Percentiles rank a stretch among this genome's conserved stretches.
Evolutionary conservation across 2,329 filamentous ascomycete genomes (phyloP).

Genomic region (Ceratocystis variospora): DNA sequence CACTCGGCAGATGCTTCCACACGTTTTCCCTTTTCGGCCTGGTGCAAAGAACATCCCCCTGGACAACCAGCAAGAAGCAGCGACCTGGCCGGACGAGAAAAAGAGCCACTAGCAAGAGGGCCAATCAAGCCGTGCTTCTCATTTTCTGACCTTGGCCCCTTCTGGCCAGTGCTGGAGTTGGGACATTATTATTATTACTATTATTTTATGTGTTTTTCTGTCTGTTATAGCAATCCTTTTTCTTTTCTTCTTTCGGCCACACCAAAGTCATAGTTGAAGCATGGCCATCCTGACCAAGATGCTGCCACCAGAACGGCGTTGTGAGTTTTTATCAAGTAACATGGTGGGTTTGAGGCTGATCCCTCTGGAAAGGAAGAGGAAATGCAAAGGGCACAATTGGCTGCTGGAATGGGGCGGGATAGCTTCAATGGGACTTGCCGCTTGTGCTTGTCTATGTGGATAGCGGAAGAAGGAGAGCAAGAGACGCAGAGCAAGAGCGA

Average conservation of each 20-base stretch:
- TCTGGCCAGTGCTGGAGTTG: not conserved
- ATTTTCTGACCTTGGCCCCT: not conserved
- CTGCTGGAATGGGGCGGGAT: not conserved
- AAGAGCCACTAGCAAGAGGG: not conserved
- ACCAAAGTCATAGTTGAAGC: not conserved
- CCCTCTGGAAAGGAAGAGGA: not conserved
- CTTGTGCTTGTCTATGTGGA: too few species aligned
- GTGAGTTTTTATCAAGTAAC: slow-evolving; percentile 6
- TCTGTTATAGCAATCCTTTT: not conserved
- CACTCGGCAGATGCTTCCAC: not conserved
- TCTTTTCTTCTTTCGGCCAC: not conserved
- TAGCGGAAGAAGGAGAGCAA: too few species aligned
- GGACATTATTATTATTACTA: not conserved
- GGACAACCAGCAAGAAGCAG: not conserved
- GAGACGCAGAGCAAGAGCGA: too few species aligned
- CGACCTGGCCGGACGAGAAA: not conserved
- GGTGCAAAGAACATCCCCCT: not conserved
- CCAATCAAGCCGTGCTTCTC: not conserved
- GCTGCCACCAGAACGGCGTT: not conserved
- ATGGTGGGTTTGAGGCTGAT: not conserved
- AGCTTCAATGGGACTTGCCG: too few species aligned
- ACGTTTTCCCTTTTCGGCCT: slow-evolving; percentile 1
- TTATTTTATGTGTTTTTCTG: not conserved
- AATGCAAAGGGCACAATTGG: not conserved
- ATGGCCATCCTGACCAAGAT: not conserved